phyloP scores from a whole-genome alignment of 495 filamentous ascomycete species.

The Neurospora sp. region DNA sequence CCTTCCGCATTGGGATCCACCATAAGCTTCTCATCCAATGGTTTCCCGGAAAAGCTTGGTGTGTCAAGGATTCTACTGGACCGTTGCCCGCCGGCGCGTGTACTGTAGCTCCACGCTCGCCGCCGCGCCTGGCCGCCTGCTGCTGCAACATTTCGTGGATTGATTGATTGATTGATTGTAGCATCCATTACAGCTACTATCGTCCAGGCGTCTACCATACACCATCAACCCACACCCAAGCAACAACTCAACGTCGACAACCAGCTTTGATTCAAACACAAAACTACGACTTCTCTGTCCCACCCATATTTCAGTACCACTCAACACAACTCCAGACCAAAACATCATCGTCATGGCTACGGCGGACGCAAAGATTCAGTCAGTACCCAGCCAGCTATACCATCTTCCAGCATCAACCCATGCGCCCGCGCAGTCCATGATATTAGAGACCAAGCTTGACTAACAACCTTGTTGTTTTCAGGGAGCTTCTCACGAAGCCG shows the following conservation, averaged over 20 bases:
- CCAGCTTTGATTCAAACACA: not conserved
- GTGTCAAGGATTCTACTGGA: too few relatives aligned
- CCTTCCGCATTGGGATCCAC: not conserved
- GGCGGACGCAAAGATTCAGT: not conserved
- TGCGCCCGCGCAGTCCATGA: not conserved
- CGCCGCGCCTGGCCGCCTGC: not conserved
- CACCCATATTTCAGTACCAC: not conserved
- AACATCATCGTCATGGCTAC: not conserved
- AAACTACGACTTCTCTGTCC: not conserved
- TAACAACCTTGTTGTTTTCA: conserved; percentile 18
- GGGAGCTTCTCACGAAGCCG: conserved; percentile 73
- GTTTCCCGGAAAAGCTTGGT: not conserved
- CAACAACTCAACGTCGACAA: not conserved
- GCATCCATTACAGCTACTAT: not conserved
- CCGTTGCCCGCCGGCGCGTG: not conserved
- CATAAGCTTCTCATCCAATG: not conserved
- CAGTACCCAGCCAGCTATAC: not conserved
- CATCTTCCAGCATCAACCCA: not conserved
- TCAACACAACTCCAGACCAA: not conserved
- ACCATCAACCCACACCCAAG: not conserved
- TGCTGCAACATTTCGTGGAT: not conserved
- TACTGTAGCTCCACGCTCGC: not conserved
- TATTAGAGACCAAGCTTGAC: not conserved
- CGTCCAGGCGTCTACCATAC: not conserved
- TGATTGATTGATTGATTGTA: not conserved